phyloP scores from a whole-genome alignment of 2,329 filamentous ascomycete species.

The Penicillium sp. region DNA sequence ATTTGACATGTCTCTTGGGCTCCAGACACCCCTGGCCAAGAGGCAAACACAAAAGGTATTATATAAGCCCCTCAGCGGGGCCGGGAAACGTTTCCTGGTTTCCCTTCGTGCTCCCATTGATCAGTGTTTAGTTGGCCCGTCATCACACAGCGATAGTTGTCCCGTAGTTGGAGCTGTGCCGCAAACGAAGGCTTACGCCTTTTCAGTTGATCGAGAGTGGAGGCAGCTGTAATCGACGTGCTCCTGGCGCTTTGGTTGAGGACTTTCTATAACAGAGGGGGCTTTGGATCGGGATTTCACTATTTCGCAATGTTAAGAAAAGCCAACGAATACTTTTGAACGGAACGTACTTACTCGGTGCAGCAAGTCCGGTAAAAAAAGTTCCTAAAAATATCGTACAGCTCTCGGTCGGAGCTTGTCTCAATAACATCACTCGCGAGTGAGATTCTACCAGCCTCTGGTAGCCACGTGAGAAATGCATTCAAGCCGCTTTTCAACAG shows the following conservation, averaged over 20 bases:
- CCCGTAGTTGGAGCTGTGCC: not conserved
- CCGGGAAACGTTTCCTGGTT: not conserved
- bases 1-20: not conserved
- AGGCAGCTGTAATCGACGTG: not conserved
- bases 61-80: not conserved
- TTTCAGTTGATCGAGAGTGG: not conserved
- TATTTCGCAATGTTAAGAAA: not conserved
- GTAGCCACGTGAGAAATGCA: not conserved
- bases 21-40: not conserved
- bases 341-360: not conserved
- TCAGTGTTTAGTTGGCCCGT: not conserved
- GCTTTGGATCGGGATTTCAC: not conserved
- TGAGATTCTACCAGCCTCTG: not conserved
- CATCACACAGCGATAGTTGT: conserved; percentile 1
- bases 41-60: not conserved
- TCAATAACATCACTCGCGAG: not conserved
- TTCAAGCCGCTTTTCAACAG: not conserved
- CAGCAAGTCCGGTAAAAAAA: not conserved
- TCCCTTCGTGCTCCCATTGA: not conserved
- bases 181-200: not conserved
- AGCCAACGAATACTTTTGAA: not conserved
- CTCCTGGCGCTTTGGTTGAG: not conserved
- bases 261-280: not conserved
- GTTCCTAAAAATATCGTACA: not conserved
- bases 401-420: not conserved